Evolutionary conservation across 2,329 filamentous ascomycete genomes (phyloP).

Genomic region (Chalaropsis ovoidea): DNA sequence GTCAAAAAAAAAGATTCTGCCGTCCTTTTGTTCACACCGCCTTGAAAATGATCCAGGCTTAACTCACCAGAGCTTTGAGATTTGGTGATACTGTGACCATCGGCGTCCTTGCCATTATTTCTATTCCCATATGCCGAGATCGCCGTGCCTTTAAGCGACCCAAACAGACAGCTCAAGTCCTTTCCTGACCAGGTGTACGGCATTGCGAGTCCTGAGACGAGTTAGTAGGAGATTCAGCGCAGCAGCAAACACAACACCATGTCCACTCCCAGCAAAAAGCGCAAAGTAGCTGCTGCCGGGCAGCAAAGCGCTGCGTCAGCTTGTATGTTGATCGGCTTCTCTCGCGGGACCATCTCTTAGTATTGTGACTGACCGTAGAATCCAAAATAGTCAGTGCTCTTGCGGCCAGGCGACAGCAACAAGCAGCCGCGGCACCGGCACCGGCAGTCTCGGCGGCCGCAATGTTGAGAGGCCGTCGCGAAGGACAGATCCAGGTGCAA

Average conservation of each 20-base stretch:
- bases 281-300: slow-evolving; percentile 13
- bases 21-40: slow-evolving; percentile 15
- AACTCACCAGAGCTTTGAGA: background rate
- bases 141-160: too few species aligned
- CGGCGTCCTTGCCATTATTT: too few species aligned
- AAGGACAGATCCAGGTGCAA: background rate
- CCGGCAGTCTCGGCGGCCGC: slow-evolving; percentile 19
- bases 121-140: too few species aligned
- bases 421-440: slow-evolving; percentile 13
- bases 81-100: too few species aligned
- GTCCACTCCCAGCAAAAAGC: slow-evolving; percentile 21
- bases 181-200: background rate
- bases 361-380: slow-evolving; percentile 5
- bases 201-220: background rate
- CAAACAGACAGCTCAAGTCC: background rate
- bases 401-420: slow-evolving; percentile 19
- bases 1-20: background rate
- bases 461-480: slow-evolving; percentile 1
- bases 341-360: background rate
- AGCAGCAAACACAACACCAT: slow-evolving; percentile 6
- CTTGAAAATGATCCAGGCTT: background rate
- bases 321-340: slow-evolving; percentile 17
- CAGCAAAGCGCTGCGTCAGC: slow-evolving; percentile 17
- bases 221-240: background rate
- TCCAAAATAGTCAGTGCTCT: slow-evolving; percentile 22